These are phyloP conservation scores for Adenanthera pavonina DNA, from an alignment of 306 rosid genomes.

Conservation along the genomic window DNA sequence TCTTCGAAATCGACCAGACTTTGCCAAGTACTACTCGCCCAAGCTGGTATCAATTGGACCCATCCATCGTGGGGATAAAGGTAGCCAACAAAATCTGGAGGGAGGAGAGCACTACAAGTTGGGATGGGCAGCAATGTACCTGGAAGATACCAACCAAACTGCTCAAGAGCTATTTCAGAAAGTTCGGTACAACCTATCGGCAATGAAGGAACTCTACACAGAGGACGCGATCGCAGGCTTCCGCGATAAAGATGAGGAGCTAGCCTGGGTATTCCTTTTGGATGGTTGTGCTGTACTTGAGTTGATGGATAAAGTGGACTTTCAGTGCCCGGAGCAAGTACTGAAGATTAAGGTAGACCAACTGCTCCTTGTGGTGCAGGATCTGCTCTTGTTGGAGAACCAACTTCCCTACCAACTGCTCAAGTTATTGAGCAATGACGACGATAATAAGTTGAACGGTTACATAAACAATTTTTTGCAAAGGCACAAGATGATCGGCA, in stretches of 20 bases:
- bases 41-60: not conserved
- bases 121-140: not conserved
- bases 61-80: not conserved
- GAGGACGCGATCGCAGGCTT: not conserved
- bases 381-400: conserved; percentile 32
- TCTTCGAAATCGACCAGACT: not conserved
- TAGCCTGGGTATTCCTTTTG: conserved; percentile 30
- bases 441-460: not conserved
- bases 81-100: not conserved
- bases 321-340: not conserved
- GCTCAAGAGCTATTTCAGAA: not conserved
- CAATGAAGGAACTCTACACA: not conserved
- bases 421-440: not conserved
- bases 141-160: not conserved
- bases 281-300: conserved; percentile 33
- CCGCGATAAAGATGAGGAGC: not conserved
- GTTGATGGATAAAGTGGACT: not conserved
- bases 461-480: not conserved
- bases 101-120: conserved; percentile 2
- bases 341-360: not conserved
- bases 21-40: not conserved
- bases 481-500: not conserved
- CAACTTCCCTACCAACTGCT: conserved; percentile 24
- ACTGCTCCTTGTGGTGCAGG: not conserved
- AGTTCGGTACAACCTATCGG: not conserved